Evolutionary conservation across 2,329 filamentous ascomycete genomes (phyloP), one percentile per base, ranked within the genome.

Genomic region (Phyllosticta paracitricarpa): DNA sequence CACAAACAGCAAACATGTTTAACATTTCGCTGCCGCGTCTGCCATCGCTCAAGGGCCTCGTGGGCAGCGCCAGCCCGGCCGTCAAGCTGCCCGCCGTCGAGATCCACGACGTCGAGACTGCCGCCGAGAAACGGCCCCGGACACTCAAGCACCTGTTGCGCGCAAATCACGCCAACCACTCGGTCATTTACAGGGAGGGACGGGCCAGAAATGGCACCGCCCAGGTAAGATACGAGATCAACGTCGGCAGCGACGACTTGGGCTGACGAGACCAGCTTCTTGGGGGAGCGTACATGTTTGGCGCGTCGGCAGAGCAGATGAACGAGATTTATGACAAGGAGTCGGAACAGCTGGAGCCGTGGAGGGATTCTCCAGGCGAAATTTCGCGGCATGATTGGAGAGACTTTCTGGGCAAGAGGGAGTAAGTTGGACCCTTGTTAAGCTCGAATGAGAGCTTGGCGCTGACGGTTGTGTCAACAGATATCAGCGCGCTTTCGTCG

Each of bases 61-160:
- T 48, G 17, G 40, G 40, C 14, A 48, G 40, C 40, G 30, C 54
- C 25, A 48, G 40, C 12, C 56, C 56, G 5, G 25, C 67, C 26
- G 76, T 79, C 64, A 71, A 79, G 54, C 66, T 97, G 6, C 80
- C 88, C 8, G 79, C 88, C 0, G 86, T 93, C 61, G 79, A 89
- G 65, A 80, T 90, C 62, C 85, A 95, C 75, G 84, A 89, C 72
- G 82, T 96, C 68, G 93, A 97, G 76, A 88, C 87, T 4, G 81
- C 85, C 56, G 82, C 86, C 8, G 91, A 95, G 70, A 93, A 90
- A 73, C 81, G 89, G 61, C 85, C 88, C 19, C 82, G 93, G 64
- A 89, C 89, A 22, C 80, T 99, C 64, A 97, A 96, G 77, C 91
- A 97, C 75, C 79, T 99, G 14, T 74, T 99, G 63, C 90, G 89